These are phyloP conservation scores for Ophiosphaerella narmari DNA, from an alignment of 2,329 filamentous ascomycete species.

Conservation along the genomic window DNA sequence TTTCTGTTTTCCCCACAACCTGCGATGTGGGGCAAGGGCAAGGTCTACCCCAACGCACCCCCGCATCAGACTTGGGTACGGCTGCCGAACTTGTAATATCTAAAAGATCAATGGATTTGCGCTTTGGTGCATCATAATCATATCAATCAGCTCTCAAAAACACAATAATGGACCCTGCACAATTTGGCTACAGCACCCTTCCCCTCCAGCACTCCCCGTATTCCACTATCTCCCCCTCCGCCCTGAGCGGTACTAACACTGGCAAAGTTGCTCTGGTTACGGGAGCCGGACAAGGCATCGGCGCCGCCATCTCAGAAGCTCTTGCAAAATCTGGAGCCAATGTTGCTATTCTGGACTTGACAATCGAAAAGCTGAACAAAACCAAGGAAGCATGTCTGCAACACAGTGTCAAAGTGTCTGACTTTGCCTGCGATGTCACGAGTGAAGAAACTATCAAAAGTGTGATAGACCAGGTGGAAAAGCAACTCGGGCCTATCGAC, in stretches of 20 bases:
- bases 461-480: slow-evolving; percentile 22
- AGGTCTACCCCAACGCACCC: slow-evolving; percentile 7
- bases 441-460: slow-evolving; percentile 14
- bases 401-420: slow-evolving; percentile 23
- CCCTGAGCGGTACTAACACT: slow-evolving; percentile 21
- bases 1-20: slow-evolving; percentile 1
- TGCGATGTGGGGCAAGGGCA: slow-evolving; percentile 8
- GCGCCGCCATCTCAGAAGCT: slow-evolving; percentile 32
- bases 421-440: slow-evolving; percentile 31
- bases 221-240: slow-evolving; percentile 16
- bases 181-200: slow-evolving; percentile 27
- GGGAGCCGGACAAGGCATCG: slow-evolving; percentile 35
- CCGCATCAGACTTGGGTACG: slow-evolving; percentile 2
- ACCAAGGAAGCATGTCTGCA: slow-evolving; percentile 29
- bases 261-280: slow-evolving; percentile 35
- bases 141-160: neutral
- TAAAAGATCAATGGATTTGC: too few species aligned
- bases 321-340: slow-evolving; percentile 33
- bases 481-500: slow-evolving; percentile 28
- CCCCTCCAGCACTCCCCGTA: slow-evolving; percentile 25
- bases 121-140: neutral
- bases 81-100: neutral
- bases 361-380: slow-evolving; percentile 14
- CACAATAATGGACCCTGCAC: slow-evolving; percentile 23
- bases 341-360: slow-evolving; percentile 34